A percentile compares a stretch with the other conserved stretches of the same genome.
These are phyloP conservation scores for Coleophoma crateriformis DNA, from an alignment of 2,329 filamentous ascomycete species.

Conservation along the genomic window DNA sequence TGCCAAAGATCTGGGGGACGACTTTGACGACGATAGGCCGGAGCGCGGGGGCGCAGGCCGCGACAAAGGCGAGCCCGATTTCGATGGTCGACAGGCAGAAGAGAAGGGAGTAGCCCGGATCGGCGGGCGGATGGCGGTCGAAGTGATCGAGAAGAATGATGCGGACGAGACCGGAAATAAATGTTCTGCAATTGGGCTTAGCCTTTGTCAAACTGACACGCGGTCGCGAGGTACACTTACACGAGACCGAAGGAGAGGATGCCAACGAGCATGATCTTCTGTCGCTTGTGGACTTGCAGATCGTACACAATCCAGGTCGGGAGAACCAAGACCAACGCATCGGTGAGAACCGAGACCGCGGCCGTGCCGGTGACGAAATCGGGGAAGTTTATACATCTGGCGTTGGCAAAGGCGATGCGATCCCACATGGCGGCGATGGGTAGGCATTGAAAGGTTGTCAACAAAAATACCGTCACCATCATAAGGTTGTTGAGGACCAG, in stretches of 20 bases:
- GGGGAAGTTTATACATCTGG: conserved; percentile 7
- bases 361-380: conserved; percentile 3
- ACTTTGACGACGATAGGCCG: conserved; percentile 4
- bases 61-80: conserved; percentile 6
- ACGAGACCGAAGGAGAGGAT: conserved; percentile 2
- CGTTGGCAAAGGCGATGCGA: not conserved
- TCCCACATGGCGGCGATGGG: conserved; percentile 8
- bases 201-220: not conserved
- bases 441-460: conserved; percentile 5
- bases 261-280: conserved; percentile 5
- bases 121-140: not conserved
- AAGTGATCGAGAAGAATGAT: not conserved
- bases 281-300: conserved; percentile 4
- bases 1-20: conserved; percentile 1
- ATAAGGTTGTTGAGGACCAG: conserved; percentile 3
- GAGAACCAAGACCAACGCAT: conserved; percentile 5
- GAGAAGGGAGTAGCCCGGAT: conserved; percentile 1
- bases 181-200: not conserved
- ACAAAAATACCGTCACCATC: not conserved
- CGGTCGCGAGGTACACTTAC: not conserved
- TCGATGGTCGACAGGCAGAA: conserved; percentile 5
- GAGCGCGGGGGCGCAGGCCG: conserved; percentile 5
- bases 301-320: conserved; percentile 12
- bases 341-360: conserved; percentile 3
- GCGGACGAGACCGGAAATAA: conserved; percentile 1